A percentile compares a stretch with the other conserved stretches of the same genome.
Conservation (phyloP, 1,139 yeast species). For the Wickerhamomyces sp. region DNA sequence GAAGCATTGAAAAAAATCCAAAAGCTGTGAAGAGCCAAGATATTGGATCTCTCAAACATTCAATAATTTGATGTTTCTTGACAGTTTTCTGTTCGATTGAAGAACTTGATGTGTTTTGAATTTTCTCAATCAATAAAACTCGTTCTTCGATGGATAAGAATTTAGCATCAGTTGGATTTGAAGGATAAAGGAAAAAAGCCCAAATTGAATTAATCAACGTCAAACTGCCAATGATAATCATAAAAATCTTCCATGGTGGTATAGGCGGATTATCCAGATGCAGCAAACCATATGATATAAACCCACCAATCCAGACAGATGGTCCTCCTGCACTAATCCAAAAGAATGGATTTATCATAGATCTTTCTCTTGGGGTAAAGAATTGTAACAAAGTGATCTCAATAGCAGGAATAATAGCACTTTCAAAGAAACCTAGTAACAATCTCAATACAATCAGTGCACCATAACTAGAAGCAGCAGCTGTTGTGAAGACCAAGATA, state of each 20-base stretch:
- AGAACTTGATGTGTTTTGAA: conserved; percentile 32
- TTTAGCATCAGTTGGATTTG: conserved; percentile 36
- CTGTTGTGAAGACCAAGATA: conserved; percentile 31
- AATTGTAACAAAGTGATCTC: conserved; percentile 37
- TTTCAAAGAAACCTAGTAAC: conserved; percentile 38
- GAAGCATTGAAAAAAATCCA: not conserved
- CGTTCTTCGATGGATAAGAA: conserved; percentile 33
- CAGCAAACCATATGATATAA: conserved; percentile 38
- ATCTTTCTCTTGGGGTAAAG: conserved; percentile 33
- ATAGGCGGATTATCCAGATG: conserved; percentile 15
- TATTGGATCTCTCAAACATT: conserved; percentile 39
- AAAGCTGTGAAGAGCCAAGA: conserved; percentile 34
- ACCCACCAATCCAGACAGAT: conserved; percentile 31
- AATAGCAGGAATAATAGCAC: conserved; percentile 33
- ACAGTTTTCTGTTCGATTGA: conserved; percentile 38
- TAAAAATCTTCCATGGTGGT: conserved; percentile 32
- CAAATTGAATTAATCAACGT: conserved; percentile 31
- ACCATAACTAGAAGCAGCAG: conserved; percentile 32
- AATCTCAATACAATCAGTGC: conserved; percentile 37
- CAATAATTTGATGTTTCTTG: conserved; percentile 36
- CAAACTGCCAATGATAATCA: conserved; percentile 36
- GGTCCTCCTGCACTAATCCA: conserved; percentile 31
- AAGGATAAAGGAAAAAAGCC: conserved; percentile 32
- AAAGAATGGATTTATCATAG: conserved; percentile 35
- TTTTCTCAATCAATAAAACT: conserved; percentile 38